Base-by-base conservation (phyloP, 2,329 filamentous ascomycete genomes). In the Clarireedia homoeocarpa region DNA sequence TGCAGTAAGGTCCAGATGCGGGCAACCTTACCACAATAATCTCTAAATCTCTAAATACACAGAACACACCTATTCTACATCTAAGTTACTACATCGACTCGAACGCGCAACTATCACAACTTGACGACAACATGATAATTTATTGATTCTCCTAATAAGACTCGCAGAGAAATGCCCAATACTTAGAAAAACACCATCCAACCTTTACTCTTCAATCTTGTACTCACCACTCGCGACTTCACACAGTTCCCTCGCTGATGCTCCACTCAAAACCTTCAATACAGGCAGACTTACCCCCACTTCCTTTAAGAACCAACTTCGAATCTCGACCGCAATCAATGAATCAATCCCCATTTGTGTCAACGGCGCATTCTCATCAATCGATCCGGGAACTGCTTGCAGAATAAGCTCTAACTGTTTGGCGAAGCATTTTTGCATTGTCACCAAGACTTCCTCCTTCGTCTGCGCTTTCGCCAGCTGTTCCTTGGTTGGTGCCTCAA, bases 291-390 rank as follows among this genome's bases (percentile, higher is more conserved):
- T 69, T 1, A 73, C 72, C 2, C 69, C 70, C 17, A 72, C 71
- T 57, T 73, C 71, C 44, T 69, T 66, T 7, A 71, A 63, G 1
- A 79, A 68, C 76, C 77, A 79, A 60, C 73, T 77, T 17, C 77
- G 72, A 3, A 80, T 67, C 7, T 74, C 75, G 26, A 80, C 75
- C 1, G 77, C 77, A 6, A 79, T 73, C 12, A 80, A 70, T 0
- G 75, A 79, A 66, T 81, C 78, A 6, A 80, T 73, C 1, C 77
- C 56, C 23, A 55, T 23, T 3, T 54, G 26, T 9, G 39, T 44
- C 26, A 58, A 30, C 12, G 51, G 46, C 20, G 34, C 39, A 45
- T n/a, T 26, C 12, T 24, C 38, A 26, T 45, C 36, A 9, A 55
- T 34, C 12, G 53, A 51, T 2, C 38, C 39, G 5, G 26, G 0